A percentile compares a stretch with the other conserved stretches of the same genome.
These are phyloP conservation scores for Geotrichum candidum DNA, from an alignment of 1,139 yeast species.

Conservation along the genomic window DNA sequence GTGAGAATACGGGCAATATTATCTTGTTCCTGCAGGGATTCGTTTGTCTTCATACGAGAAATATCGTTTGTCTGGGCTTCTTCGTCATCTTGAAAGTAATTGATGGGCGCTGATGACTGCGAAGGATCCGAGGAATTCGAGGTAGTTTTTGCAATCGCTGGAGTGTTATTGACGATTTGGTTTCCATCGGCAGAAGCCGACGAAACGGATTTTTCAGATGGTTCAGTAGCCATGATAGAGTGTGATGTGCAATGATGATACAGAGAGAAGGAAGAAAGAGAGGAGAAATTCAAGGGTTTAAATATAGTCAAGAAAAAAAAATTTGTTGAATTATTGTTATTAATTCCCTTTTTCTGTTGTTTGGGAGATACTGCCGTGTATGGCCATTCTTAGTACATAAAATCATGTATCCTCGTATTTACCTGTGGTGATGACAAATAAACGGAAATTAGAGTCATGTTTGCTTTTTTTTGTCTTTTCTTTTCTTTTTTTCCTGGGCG, in stretches of 20 bases:
- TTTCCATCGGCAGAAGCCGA: constrained; percentile 2
- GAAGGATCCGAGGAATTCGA: background rate
- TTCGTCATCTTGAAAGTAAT: constrained; percentile 4
- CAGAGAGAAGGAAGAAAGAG: background rate
- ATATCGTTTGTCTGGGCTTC: constrained; percentile 1
- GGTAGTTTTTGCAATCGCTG: background rate
- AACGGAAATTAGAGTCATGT: too few species aligned
- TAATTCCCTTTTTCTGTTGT: background rate
- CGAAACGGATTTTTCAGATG: background rate
- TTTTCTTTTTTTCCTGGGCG: too few species aligned
- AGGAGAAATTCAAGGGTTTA: background rate
- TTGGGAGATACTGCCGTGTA: background rate
- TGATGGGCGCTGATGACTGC: background rate
- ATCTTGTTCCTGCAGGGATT: constrained; percentile 18
- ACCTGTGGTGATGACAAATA: too few species aligned
- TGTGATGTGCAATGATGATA: background rate
- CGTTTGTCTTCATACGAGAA: background rate
- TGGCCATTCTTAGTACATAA: too few species aligned
- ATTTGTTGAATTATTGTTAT: background rate
- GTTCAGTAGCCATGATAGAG: background rate
- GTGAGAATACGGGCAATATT: constrained; percentile 17
- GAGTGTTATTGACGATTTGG: background rate
- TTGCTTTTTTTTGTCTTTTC: too few species aligned
- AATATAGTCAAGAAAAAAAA: background rate
- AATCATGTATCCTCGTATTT: too few species aligned